Percentiles rank a stretch among this genome's conserved stretches.
Evolutionary conservation across 1,284 basidiomycete genomes (phyloP).

Genomic region (Anthracocystis setariae): DNA sequence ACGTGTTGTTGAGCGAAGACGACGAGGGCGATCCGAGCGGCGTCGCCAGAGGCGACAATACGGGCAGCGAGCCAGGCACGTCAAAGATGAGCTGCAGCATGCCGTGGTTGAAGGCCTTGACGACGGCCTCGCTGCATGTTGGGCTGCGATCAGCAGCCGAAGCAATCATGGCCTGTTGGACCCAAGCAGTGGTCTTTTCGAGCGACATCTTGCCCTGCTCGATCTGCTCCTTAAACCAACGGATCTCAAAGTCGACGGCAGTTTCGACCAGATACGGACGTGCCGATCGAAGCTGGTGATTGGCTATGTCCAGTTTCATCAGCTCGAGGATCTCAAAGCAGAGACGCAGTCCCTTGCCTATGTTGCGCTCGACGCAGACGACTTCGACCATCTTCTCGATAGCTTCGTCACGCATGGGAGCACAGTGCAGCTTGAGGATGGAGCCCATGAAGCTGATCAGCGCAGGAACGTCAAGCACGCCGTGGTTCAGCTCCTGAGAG

Average conservation of each 20-base stretch:
- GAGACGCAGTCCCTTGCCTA: conserved; percentile 80
- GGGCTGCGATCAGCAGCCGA: background rate
- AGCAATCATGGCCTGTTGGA: conserved; percentile 68
- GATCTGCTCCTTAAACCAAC: conserved; percentile 76
- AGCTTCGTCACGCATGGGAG: conserved; percentile 86
- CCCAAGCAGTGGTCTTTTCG: conserved; percentile 75
- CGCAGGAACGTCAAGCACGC: conserved; percentile 82
- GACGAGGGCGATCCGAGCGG: conserved; percentile 66
- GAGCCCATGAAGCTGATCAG: conserved; percentile 82
- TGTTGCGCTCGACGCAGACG: conserved; percentile 63
- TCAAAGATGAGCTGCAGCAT: conserved; percentile 78
- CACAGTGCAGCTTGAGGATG: conserved; percentile 88
- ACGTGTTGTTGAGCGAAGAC: conserved; percentile 53
- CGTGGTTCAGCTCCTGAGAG: conserved; percentile 80
- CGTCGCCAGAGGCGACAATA: conserved; percentile 53
- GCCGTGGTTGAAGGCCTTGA: conserved; percentile 74
- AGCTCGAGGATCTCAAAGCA: conserved; percentile 91
- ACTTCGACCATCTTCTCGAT: conserved; percentile 81
- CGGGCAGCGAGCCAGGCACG: conserved; percentile 70
- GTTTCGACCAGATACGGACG: conserved; percentile 84
- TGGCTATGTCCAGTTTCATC: conserved; percentile 96
- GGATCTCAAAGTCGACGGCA: conserved; percentile 82
- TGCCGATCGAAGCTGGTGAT: conserved; percentile 88
- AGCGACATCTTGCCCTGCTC: conserved; percentile 72
- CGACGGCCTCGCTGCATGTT: conserved; percentile 61